Percentiles rank a stretch among this genome's conserved stretches.
Evolutionary conservation across 208 protist genomes (phyloP).

Genomic region (Trypanosoma platydactyli): DNA sequence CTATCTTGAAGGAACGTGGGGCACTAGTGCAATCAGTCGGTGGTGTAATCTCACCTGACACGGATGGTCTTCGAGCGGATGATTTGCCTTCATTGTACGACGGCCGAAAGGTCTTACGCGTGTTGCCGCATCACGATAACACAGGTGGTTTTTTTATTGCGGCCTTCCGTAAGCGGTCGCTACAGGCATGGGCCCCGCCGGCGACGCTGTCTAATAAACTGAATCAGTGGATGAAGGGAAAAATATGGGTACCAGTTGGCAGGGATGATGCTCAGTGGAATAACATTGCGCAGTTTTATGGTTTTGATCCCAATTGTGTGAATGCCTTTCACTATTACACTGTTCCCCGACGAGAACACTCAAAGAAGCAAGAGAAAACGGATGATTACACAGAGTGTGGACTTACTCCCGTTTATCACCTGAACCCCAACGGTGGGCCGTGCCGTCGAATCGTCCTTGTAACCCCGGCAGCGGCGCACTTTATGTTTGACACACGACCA

Average conservation of each 20-base stretch:
- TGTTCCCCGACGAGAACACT: not conserved
- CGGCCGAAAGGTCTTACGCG: constrained; percentile 73
- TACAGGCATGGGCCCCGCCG: constrained; percentile 40
- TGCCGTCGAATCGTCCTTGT: constrained; percentile 79
- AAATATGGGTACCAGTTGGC: constrained; percentile 74
- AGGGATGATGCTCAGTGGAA: constrained; percentile 66
- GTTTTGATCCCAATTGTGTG: constrained; percentile 47
- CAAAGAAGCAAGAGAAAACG: not conserved
- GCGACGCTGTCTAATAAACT: constrained; percentile 55
- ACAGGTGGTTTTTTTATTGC: constrained; percentile 92
- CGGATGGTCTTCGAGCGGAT: constrained; percentile 42
- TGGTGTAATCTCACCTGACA: constrained; percentile 56
- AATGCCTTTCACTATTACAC: constrained; percentile 45
- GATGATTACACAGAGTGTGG: too few species aligned
- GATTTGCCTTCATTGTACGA: constrained; percentile 59
- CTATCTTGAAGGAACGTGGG: constrained; percentile 43
- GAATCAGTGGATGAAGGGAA: constrained; percentile 89
- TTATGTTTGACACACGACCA: constrained; percentile 69
- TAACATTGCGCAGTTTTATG: constrained; percentile 77
- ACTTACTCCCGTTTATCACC: constrained; percentile 81
- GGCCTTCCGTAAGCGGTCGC: constrained; percentile 75
- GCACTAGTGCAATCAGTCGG: constrained; percentile 58
- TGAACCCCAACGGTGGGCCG: constrained; percentile 79
- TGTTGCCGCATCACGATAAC: constrained; percentile 87
- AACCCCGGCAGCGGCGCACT: constrained; percentile 60